phyloP scores from a whole-genome alignment of 805 yeast genomes.

The Candida parachauliodes region DNA sequence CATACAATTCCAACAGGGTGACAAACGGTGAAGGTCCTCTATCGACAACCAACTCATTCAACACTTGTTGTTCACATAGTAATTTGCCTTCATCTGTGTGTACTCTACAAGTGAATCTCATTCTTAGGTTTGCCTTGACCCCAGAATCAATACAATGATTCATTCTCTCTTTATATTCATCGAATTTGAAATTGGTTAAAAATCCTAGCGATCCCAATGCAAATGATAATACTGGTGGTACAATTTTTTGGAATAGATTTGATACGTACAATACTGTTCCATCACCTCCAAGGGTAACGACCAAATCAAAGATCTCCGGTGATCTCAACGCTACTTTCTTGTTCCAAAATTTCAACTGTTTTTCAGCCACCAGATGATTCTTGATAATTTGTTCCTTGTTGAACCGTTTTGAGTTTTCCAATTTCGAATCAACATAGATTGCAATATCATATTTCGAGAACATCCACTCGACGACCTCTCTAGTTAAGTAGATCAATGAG shows the following conservation, averaged over 20 bases:
- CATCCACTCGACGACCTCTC: constrained; percentile 80
- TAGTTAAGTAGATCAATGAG: constrained; percentile 67
- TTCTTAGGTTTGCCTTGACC: constrained; percentile 70
- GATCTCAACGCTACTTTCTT: constrained; percentile 46
- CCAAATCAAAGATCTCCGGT: constrained; percentile 42
- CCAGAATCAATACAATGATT: constrained; percentile 62
- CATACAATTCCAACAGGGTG: constrained; percentile 83
- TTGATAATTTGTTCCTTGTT: constrained; percentile 49
- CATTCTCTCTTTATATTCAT: constrained; percentile 60
- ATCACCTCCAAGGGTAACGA: constrained; percentile 45
- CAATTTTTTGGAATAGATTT: constrained; percentile 41
- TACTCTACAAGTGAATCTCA: constrained; percentile 84
- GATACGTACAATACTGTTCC: constrained; percentile 44
- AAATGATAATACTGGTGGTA: constrained; percentile 46
- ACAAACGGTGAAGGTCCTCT: constrained; percentile 93
- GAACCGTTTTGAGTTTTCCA: constrained; percentile 62
- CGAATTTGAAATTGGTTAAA: constrained; percentile 76
- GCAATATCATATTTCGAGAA: constrained; percentile 37
- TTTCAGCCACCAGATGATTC: constrained; percentile 43
- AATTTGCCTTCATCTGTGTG: constrained; percentile 49
- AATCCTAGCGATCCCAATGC: constrained; percentile 42
- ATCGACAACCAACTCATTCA: constrained; percentile 87
- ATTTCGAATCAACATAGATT: constrained; percentile 72
- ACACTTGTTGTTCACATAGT: constrained; percentile 66
- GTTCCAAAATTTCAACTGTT: constrained; percentile 65